A percentile compares a stretch with the other conserved stretches of the same genome.
These are phyloP conservation scores for Phaeosphaeria sp. DNA, from an alignment of 2,329 filamentous ascomycete genomes.

Conservation along the genomic window DNA sequence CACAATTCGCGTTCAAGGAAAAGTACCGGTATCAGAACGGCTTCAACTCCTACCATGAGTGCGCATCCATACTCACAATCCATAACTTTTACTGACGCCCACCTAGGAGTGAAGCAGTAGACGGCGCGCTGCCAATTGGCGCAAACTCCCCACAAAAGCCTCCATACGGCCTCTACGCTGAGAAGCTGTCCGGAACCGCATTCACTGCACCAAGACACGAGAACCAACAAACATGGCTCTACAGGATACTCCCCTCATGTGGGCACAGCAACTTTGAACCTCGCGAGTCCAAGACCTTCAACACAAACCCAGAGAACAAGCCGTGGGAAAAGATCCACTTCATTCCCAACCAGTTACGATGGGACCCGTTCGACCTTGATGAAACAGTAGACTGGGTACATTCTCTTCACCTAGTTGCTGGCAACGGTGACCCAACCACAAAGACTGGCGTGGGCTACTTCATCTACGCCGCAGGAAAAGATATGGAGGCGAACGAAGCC, in stretches of 20 bases:
- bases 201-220: conserved; percentile 64
- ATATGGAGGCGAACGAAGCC: conserved; percentile 75
- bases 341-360: conserved; percentile 81
- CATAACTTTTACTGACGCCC: conserved; percentile 11
- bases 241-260: conserved; percentile 64
- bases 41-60: conserved; percentile 81
- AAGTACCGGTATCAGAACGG: conserved; percentile 81
- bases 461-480: conserved; percentile 78
- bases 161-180: conserved; percentile 79
- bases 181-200: conserved; percentile 68
- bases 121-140: conserved; percentile 74
- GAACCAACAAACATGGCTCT: conserved; percentile 66
- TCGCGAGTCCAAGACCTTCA: conserved; percentile 57
- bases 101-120: conserved; percentile 74
- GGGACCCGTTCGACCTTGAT: conserved; percentile 79
- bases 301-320: conserved; percentile 58
- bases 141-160: conserved; percentile 85
- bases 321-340: conserved; percentile 68
- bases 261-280: conserved; percentile 62
- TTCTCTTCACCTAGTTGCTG: conserved; percentile 74
- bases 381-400: conserved; percentile 72
- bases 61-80: conserved; percentile 38
- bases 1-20: conserved; percentile 67
- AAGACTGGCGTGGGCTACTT: conserved; percentile 82
- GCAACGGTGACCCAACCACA: conserved; percentile 77